Evolutionary conservation across 2,329 filamentous ascomycete genomes (phyloP), one percentile per base, ranked within the genome.

Genomic region (Calonectria pseudoturangicola): DNA sequence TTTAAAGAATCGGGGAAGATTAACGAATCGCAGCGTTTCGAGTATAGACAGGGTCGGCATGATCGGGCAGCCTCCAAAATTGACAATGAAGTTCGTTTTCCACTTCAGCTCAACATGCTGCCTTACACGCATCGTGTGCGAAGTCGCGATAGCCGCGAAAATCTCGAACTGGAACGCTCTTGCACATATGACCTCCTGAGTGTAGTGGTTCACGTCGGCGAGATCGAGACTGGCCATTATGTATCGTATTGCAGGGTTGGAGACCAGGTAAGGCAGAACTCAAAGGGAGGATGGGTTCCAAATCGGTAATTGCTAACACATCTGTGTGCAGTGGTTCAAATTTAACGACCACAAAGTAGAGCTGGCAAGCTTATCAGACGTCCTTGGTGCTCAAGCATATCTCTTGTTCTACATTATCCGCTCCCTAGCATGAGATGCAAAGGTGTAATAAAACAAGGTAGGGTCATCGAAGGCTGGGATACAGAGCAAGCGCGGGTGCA

Each of bases 321-420:
- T 66, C 28, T 36, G 74, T 48, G 13, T 81, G 73, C 18, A 98
- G 89, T 98, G 96, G 96, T 98, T 98, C 83, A 92, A 94, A 68
- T 98, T 98, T 85, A 97, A 98, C 81, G 96, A 98, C 82, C 96
- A 97, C 82, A 95, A 95, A 82, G 96, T 98, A 28, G 94, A 96
- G 73, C 82, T 96, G 69, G 96, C 95, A 2, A 92, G 91, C 58
- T 93, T 97, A 81, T 94, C 93, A 6, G 95, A 98, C 72, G 96
- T 98, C 3, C 88, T 98, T 50, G 90, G 90, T 36, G 94, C 95
- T 16, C 93, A 98, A 82, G 95, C 96, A 0, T 98, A 98, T 83
- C 87, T 98, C 70, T 87, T 98, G 66, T 98, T 98, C 83, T 98
- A 98, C 79, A 92, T 93, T 66, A 91, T 93, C 73, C 88, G 92